A percentile compares a stretch with the other conserved stretches of the same genome.
Conservation (phyloP, 1,284 basidiomycete genomes). For the Thecaphora thlaspeos region DNA sequence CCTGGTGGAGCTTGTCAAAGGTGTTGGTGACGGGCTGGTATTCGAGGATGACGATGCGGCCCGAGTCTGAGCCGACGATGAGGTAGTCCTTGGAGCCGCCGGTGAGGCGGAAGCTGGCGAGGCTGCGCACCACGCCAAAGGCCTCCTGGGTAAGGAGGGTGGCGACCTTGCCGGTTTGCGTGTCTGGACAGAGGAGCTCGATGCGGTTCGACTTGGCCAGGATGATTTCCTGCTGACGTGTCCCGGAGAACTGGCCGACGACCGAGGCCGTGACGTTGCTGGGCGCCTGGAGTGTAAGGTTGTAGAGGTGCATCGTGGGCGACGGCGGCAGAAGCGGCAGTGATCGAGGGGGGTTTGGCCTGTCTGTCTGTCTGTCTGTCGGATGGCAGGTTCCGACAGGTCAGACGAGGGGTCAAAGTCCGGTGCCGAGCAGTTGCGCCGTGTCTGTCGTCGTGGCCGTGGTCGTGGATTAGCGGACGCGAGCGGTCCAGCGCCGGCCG, state of each 20-base stretch:
- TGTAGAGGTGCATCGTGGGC: slow-evolving; percentile 51
- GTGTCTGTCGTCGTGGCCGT: too few species aligned
- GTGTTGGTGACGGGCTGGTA: slow-evolving; percentile 41
- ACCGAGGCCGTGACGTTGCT: slow-evolving; percentile 48
- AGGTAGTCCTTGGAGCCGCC: slow-evolving; percentile 53
- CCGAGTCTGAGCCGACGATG: slow-evolving; percentile 55
- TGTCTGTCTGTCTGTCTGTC: too few species aligned
- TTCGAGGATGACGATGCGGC: slow-evolving; percentile 54
- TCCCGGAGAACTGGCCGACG: slow-evolving; percentile 54
- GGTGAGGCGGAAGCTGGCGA: slow-evolving; percentile 50
- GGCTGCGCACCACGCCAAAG: slow-evolving; percentile 52
- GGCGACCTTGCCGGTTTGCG: slow-evolving; percentile 39
- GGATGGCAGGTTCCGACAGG: too few species aligned
- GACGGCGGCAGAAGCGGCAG: too few species aligned
- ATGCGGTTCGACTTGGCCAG: slow-evolving; percentile 45
- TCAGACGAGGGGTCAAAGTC: too few species aligned
- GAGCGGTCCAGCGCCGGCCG: too few species aligned
- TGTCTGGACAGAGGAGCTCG: slow-evolving; percentile 51
- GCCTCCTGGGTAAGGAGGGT: slow-evolving; percentile 41
- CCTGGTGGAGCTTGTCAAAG: slow-evolving; percentile 51
- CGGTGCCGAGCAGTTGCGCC: too few species aligned
- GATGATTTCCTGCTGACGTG: slow-evolving; percentile 53
- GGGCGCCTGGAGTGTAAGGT: slow-evolving; percentile 49
- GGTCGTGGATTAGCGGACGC: too few species aligned
- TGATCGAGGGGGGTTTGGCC: too few species aligned